Evolutionary conservation across 345 rosid genomes (phyloP).

Genomic region (Geranium rotundifolium): DNA sequence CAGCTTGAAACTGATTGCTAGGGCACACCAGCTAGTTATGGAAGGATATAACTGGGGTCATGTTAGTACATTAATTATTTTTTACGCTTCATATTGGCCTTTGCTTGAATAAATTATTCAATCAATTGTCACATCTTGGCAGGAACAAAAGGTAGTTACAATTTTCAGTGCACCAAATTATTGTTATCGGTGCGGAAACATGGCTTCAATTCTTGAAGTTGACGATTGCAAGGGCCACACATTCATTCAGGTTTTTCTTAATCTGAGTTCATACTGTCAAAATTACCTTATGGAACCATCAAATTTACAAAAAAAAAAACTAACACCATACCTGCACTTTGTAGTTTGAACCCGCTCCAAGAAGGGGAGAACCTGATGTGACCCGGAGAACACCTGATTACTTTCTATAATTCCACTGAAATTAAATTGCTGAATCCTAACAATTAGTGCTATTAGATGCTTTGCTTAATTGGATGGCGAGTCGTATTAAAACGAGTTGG

Average conservation of each 20-base stretch:
- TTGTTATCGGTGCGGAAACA: conserved; percentile 98
- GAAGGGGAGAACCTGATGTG: conserved; percentile 95
- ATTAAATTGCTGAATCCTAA: no score
- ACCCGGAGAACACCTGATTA: conserved; percentile 94
- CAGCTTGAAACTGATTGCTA: no score
- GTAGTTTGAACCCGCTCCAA: conserved; percentile 97
- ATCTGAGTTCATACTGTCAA: neutral
- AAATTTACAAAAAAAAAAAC: neutral
- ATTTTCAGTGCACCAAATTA: no score
- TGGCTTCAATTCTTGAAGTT: conserved; percentile 94
- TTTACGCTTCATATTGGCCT: no score
- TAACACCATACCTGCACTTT: neutral
- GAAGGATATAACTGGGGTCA: no score
- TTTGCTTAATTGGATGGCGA: no score
- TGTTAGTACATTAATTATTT: no score
- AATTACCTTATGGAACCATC: neutral
- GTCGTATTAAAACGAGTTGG: no score
- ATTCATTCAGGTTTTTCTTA: conserved; percentile 66
- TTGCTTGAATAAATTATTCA: no score
- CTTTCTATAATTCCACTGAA: conserved; percentile 64
- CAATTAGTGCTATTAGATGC: no score
- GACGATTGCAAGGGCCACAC: conserved; percentile 95
- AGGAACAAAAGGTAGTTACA: no score
- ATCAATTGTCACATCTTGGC: no score
- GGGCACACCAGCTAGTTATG: conserved; percentile 95